These are phyloP conservation scores for Casuarina equisetifolia DNA, from an alignment of 306 rosid species.

Conservation along the genomic window DNA sequence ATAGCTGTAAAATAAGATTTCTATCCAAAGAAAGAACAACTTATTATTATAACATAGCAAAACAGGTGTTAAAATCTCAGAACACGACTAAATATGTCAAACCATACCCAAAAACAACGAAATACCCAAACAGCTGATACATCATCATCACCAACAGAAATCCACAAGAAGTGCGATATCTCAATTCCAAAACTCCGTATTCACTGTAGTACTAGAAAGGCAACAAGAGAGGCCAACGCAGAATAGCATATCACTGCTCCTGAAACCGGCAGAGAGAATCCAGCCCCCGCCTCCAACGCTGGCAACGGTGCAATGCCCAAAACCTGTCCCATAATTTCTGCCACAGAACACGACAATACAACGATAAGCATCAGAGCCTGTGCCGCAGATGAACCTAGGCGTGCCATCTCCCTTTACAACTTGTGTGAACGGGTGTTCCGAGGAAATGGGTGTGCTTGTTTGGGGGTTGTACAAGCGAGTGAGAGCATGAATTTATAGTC, in stretches of 20 bases:
- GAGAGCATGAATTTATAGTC: conserved; percentile 36
- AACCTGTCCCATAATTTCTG: conserved; percentile 36
- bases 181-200: conserved; percentile 13
- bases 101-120: background rate
- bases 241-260: conserved; percentile 33
- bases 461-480: background rate
- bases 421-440: background rate
- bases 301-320: conserved; percentile 48
- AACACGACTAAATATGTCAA: background rate
- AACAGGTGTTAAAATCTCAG: background rate
- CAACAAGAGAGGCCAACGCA: conserved; percentile 44
- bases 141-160: conserved; percentile 21
- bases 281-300: conserved; percentile 49
- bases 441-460: background rate
- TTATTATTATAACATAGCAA: background rate
- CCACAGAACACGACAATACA: conserved; percentile 32
- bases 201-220: conserved; percentile 33
- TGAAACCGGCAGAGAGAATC: conserved; percentile 41
- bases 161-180: conserved; percentile 17
- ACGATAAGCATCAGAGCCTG: conserved; percentile 28
- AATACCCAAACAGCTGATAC: background rate
- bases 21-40: no score
- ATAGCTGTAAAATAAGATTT: no score
- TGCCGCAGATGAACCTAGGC: conserved; percentile 20
- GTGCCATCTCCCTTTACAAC: conserved; percentile 40